These are phyloP conservation scores for Trypanosoma melophagium DNA, from an alignment of 208 protist species.

Conservation along the genomic window DNA sequence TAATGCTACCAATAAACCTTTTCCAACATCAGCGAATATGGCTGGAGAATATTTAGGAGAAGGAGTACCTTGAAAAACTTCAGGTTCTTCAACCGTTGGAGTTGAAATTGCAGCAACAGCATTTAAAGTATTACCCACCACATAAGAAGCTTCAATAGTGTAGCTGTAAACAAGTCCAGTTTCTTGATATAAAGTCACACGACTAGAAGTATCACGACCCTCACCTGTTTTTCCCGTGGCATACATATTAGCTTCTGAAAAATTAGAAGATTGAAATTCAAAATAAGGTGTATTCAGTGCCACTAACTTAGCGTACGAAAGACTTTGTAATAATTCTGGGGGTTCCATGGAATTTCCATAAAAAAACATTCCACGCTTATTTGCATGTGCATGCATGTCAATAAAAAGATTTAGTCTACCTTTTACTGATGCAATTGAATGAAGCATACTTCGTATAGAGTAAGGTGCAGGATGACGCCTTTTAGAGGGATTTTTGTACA, in stretches of 20 bases:
- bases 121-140: constrained; percentile 67
- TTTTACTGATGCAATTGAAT: constrained; percentile 35
- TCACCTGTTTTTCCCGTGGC: constrained; percentile 85
- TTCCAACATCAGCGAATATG: constrained; percentile 78
- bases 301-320: constrained; percentile 90
- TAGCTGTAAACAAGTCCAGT: constrained; percentile 86
- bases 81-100: constrained; percentile 29
- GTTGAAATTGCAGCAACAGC: constrained; percentile 35
- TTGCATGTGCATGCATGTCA: constrained; percentile 95
- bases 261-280: constrained; percentile 91
- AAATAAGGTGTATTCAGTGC: constrained; percentile 90
- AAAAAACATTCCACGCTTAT: constrained; percentile 92
- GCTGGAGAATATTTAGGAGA: constrained; percentile 52
- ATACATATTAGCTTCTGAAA: constrained; percentile 91
- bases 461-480: constrained; percentile 82
- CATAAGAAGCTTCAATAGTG: constrained; percentile 91
- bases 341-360: constrained; percentile 90
- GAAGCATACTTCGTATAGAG: constrained; percentile 54
- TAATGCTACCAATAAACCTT: constrained; percentile 67
- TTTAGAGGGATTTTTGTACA: constrained; percentile 78
- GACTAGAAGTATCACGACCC: constrained; percentile 87
- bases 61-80: constrained; percentile 26
- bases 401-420: constrained; percentile 74
- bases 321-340: constrained; percentile 64
- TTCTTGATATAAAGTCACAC: constrained; percentile 80